Evolutionary conservation across 306 rosid genomes (phyloP), one percentile per base, ranked within the genome.

Genomic region (Pyrus betulifolia): DNA sequence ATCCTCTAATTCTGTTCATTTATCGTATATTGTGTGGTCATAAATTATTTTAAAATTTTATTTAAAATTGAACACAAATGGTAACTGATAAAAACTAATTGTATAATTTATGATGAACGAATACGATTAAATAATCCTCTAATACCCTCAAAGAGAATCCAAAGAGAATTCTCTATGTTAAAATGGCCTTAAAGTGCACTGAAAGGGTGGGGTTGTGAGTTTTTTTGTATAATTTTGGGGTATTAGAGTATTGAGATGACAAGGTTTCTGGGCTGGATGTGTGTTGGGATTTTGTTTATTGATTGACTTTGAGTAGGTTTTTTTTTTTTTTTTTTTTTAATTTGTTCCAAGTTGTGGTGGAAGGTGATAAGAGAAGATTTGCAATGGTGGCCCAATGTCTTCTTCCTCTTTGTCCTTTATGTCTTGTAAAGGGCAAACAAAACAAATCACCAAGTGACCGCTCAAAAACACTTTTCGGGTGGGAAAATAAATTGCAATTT

Each of bases 371-470:
- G 30, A 21, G 42, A 12, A 40, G n/a, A 52, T 2, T 18, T 63
- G 19, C 17, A 2, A 10, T 4, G 17, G 22, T 62, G 21, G 19
- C 49, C 27, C 12, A 2, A 31, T 5, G 30, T 10, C 9, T 21
- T 44, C 64, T 60, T 15, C 25, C 8, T 2, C 25, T 80, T 84
- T 79, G 90, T 83, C 86, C 76, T 81, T 76, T 19, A 6, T 78
- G 82, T 45, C 67, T 33, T 6, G 77, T 78, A 86, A 90, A 85
- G 89, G 90, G 79, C 89, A 82, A 10, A 46, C 77, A 70, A 65
- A 49, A 61, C 45, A 25, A 62, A 15, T 33, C 11, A 25, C 18
- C 83, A 21, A 14, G 28, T 17, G 6, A 31, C 33, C 33, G 33
- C 33, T 30, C 33, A 30, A 30, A 30, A 30, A 30, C 33, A 30